Evolutionary conservation across 371 early-diverging fungal genomes (phyloP).

Genomic region (Mortierella sp.): DNA sequence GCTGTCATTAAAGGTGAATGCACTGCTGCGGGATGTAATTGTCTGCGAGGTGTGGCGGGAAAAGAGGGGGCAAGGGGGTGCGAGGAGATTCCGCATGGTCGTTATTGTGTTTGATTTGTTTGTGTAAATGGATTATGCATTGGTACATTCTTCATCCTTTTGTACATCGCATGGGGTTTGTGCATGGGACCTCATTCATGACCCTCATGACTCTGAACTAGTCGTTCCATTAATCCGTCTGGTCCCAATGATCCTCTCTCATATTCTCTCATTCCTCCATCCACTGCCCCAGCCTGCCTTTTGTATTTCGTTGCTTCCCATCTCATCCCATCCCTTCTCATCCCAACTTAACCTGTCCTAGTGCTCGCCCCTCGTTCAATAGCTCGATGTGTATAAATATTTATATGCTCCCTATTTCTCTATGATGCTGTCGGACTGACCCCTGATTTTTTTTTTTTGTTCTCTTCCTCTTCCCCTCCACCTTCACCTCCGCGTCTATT

Average conservation of each 20-base stretch:
- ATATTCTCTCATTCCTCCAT: not conserved
- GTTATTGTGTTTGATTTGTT: too few relatives aligned
- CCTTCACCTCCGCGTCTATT: not conserved
- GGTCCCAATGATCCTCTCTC: too few relatives aligned
- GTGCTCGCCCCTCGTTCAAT: constrained; percentile 2
- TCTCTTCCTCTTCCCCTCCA: not conserved
- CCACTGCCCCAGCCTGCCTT: too few relatives aligned
- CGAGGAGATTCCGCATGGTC: too few relatives aligned
- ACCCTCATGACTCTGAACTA: too few relatives aligned
- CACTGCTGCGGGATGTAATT: constrained; percentile 30
- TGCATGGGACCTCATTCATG: too few relatives aligned
- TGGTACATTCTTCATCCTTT: too few relatives aligned
- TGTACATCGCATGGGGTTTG: too few relatives aligned
- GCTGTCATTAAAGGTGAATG: constrained; percentile 27
- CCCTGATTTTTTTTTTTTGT: constrained; percentile 26
- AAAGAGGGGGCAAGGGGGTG: not conserved
- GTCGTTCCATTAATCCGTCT: too few relatives aligned
- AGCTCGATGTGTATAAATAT: not conserved
- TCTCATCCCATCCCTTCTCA: not conserved
- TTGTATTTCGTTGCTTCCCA: constrained; percentile 7
- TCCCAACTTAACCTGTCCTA: not conserved
- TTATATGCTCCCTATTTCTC: not conserved
- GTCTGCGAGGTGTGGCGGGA: not conserved
- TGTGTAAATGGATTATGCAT: too few relatives aligned
- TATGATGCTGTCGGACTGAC: constrained; percentile 2